Percentiles rank a stretch among this genome's conserved stretches.
These are phyloP conservation scores for Anacardium occidentale DNA, from an alignment of 345 rosid genomes.

Conservation along the genomic window DNA sequence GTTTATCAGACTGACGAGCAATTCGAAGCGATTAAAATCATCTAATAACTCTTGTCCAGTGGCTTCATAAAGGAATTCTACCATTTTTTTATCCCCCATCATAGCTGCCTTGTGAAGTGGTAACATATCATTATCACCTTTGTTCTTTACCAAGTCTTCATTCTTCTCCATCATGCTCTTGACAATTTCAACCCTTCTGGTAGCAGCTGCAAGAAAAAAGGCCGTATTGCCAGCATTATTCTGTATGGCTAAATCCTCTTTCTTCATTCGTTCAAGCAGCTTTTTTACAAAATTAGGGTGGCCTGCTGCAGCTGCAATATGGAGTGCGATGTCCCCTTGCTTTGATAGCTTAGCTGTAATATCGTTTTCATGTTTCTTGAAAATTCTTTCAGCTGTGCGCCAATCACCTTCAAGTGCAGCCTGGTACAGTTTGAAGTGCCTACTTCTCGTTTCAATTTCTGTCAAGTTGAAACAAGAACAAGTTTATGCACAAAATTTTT, in stretches of 20 bases:
- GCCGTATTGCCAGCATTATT: background rate
- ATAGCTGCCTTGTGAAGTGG: slow-evolving; percentile 13
- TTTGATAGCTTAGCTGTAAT: background rate
- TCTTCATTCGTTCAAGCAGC: background rate
- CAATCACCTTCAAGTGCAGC: slow-evolving; percentile 20
- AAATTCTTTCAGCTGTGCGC: background rate
- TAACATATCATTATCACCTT: background rate
- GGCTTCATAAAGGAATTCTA: background rate
- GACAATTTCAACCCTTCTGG: slow-evolving; percentile 11
- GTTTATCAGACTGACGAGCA: background rate
- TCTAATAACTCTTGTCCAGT: background rate
- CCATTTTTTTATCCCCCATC: slow-evolving; percentile 12
- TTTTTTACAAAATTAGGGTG: slow-evolving; percentile 4
- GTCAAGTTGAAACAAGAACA: background rate
- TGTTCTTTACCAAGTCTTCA: background rate
- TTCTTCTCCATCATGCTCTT: background rate
- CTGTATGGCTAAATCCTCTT: background rate
- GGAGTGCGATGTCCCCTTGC: slow-evolving; percentile 19
- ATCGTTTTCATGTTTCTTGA: background rate
- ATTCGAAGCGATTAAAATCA: background rate
- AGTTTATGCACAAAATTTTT: no score
- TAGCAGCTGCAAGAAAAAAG: background rate
- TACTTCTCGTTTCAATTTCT: background rate
- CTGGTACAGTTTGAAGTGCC: background rate
- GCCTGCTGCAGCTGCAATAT: slow-evolving; percentile 18